Conservation (phyloP, 1,284 basidiomycete species). For the Irpex sp. region DNA sequence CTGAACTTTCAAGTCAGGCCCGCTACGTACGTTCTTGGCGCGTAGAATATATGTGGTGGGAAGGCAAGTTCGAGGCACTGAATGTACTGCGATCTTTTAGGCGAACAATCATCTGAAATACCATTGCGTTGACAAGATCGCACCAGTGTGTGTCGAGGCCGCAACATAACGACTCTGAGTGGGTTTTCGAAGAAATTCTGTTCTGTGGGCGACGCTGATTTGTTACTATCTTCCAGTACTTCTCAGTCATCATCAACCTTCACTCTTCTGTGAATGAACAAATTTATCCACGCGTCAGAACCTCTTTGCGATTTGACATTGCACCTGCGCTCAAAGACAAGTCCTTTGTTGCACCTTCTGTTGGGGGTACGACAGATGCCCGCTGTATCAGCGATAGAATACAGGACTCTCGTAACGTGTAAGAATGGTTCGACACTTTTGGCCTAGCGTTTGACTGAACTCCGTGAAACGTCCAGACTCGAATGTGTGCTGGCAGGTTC, state of each 20-base stretch:
- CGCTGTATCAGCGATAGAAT: background rate
- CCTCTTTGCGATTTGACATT: background rate
- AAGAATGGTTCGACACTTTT: background rate
- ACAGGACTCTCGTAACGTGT: background rate
- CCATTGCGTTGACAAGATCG: no score
- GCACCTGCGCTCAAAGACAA: background rate
- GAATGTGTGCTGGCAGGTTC: background rate
- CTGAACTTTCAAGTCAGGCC: no score
- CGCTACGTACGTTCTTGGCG: no score
- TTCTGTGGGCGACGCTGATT: conserved; percentile 36
- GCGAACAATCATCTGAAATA: no score
- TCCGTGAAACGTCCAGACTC: background rate
- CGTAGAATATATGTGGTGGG: no score
- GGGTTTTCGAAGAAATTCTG: conserved; percentile 31
- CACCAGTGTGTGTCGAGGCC: background rate
- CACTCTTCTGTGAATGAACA: no score
- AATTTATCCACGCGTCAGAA: background rate
- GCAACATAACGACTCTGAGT: background rate
- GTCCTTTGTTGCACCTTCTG: background rate
- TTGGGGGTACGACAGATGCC: background rate
- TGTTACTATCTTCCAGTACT: conserved; percentile 20
- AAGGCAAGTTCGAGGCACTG: no score
- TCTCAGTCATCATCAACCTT: no score
- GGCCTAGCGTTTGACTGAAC: background rate
- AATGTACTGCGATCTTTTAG: no score